Conservation (phyloP, 2,329 filamentous ascomycete species). For the Colletotrichum sp. region DNA sequence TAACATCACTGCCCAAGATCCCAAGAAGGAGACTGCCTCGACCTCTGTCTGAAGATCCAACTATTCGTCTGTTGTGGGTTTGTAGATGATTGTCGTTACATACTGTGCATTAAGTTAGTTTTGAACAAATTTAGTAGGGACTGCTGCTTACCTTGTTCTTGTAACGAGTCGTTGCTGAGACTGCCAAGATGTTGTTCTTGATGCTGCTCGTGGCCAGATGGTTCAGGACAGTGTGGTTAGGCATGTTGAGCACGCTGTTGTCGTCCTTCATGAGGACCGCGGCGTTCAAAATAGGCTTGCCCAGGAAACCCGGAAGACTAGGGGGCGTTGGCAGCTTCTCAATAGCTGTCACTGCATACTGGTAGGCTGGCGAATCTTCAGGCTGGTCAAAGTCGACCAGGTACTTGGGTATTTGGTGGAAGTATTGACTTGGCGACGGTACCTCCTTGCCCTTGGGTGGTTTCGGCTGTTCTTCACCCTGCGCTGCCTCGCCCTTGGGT, state of each 20-base stretch:
- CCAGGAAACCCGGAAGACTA: constrained; percentile 85
- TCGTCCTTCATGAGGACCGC: constrained; percentile 95
- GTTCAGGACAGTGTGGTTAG: constrained; percentile 96
- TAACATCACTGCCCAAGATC: not conserved
- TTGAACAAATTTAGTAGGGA: constrained; percentile 17
- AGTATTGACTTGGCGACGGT: constrained; percentile 65
- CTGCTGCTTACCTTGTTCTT: constrained; percentile 77
- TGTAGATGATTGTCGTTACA: constrained; percentile 97
- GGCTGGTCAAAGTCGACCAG: constrained; percentile 85
- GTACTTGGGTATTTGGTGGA: constrained; percentile 79
- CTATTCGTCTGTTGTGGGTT: constrained; percentile 69
- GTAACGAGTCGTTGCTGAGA: constrained; percentile 96
- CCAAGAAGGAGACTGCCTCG: not conserved
- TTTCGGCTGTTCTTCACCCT: constrained; percentile 47
- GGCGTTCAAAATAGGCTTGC: constrained; percentile 93
- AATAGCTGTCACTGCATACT: constrained; percentile 75
- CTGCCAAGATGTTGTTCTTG: constrained; percentile 93
- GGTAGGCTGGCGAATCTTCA: constrained; percentile 77
- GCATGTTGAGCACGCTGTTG: constrained; percentile 94
- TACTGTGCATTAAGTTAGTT: constrained; percentile 64
- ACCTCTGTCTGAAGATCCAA: no score
- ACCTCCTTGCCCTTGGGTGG: constrained; percentile 59
- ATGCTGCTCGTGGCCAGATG: constrained; percentile 98
- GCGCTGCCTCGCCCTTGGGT: constrained; percentile 34
- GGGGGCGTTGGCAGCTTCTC: constrained; percentile 84